Base-by-base conservation (phyloP, 1,284 basidiomycete species). In the Sporisorium iseilematis-ciliati region DNA sequence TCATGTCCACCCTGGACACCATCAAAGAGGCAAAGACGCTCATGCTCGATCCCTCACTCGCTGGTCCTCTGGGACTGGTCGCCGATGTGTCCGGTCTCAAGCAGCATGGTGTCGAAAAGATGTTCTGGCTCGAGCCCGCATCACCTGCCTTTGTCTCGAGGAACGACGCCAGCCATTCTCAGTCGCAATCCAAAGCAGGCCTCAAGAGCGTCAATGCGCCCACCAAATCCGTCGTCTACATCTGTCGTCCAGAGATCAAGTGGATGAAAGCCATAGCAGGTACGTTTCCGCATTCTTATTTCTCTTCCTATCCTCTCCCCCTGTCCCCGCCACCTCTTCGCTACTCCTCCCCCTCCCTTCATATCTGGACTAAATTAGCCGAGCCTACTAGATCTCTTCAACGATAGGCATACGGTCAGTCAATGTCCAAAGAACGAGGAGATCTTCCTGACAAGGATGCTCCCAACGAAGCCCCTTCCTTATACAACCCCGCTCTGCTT, bases 51-150 rank as follows among this genome's bases (percentile, higher is more conserved):
- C 88, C 93, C 1, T 89, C 91, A 3, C 87, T 99, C 11, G 93
- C 95, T 2, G 96, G 96, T 0, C 95, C 96, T 0, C 88, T 99
- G 5, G 94, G 95, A 1, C 89, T 99, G 18, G 90, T 99, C 26
- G 94, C 93, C 2, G 95, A 99, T 81, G 93, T 98, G 0, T 90
- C 93, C 1, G 86, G 94, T 21, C 88, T 99, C 65, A 97, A 97
- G 90, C 93, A 97, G 85, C 95, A 98, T 89, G 95, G 94, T 4
- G 95, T 99, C 4, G 96, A 98, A 87, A 97, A 97, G 88, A 96
- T 99, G 92, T 97, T 97, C 86, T 99, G 97, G 97, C 90, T 99
- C 26, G 97, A 99, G 46, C 64, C 74, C 7, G 67, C 72, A 20
- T 72, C 73, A 4, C 7, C 67, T 20, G 73, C 73, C 26, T 75